A percentile compares a stretch with the other conserved stretches of the same genome.
These are phyloP conservation scores for Ceratobasidium sp. DNA, from an alignment of 1,284 basidiomycete genomes.

Conservation along the genomic window DNA sequence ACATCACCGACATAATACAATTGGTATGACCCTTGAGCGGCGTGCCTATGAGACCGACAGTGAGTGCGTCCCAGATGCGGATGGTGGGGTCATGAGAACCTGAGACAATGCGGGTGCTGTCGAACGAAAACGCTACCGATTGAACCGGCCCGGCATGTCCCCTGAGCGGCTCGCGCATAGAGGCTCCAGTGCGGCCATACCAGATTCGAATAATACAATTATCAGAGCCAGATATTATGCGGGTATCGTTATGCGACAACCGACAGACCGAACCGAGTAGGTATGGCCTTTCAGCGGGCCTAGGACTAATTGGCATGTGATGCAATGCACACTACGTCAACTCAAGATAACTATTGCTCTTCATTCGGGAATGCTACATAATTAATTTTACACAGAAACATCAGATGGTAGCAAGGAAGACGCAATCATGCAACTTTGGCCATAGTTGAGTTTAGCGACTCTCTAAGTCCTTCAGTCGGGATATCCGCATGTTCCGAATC, in stretches of 20 bases:
- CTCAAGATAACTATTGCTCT: no score
- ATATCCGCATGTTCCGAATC: conserved; percentile 11
- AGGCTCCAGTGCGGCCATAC: neutral
- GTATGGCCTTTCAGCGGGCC: neutral
- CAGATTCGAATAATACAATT: neutral
- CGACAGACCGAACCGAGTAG: neutral
- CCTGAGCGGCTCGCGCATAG: neutral
- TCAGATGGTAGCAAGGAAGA: neutral
- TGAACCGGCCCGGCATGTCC: neutral
- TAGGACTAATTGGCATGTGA: no score
- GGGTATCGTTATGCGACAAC: neutral
- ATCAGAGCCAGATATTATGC: neutral
- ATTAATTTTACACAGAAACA: neutral
- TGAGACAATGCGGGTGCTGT: neutral
- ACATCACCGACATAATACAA: neutral
- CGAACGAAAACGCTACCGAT: neutral
- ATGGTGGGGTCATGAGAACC: neutral
- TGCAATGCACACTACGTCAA: no score
- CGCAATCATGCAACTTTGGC: neutral
- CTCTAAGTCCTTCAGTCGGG: neutral
- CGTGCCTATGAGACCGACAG: neutral
- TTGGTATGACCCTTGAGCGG: neutral
- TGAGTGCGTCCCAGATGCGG: neutral
- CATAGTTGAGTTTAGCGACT: neutral
- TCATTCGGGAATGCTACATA: no score